phyloP scores from a whole-genome alignment of 495 filamentous ascomycete genomes.

The Acidiella bohemica region DNA sequence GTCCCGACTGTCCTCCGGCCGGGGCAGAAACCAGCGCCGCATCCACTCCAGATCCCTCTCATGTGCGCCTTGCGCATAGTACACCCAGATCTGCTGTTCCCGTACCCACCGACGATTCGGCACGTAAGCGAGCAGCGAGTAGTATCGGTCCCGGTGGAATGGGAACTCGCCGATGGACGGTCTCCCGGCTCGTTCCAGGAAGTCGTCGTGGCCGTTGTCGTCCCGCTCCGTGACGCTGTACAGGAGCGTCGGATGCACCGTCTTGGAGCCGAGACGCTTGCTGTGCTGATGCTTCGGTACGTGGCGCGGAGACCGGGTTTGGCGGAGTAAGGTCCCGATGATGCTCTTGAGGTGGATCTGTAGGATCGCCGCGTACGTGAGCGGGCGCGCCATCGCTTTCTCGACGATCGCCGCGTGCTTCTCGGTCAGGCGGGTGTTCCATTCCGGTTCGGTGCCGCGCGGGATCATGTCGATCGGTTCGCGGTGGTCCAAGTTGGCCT shows the following conservation, averaged over 20 bases:
- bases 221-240: conserved; percentile 38
- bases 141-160: conserved; percentile 40
- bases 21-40: conserved; percentile 9
- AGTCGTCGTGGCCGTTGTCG: conserved; percentile 33
- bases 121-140: conserved; percentile 33
- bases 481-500: conserved; percentile 35
- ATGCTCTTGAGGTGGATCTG: conserved; percentile 40
- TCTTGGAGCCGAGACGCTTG: conserved; percentile 35
- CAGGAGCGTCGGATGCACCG: conserved; percentile 22
- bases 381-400: conserved; percentile 30
- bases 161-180: conserved; percentile 37
- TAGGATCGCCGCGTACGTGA: conserved; percentile 39
- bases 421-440: conserved; percentile 35
- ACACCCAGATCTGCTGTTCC: conserved; percentile 15
- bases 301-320: conserved; percentile 35
- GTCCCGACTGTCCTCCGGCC: background rate
- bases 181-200: conserved; percentile 35
- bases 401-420: conserved; percentile 30
- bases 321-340: conserved; percentile 36
- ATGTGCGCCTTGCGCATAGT: conserved; percentile 16
- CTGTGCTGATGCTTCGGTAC: conserved; percentile 26
- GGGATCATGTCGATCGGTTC: conserved; percentile 39
- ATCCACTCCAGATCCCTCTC: conserved; percentile 17
- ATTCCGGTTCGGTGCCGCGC: conserved; percentile 31
- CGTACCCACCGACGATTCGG: conserved; percentile 19